Percentiles rank a stretch among this genome's conserved stretches.
phyloP scores from a whole-genome alignment of 192 early-diverging fungal species.

The Anaeromyces robustus region DNA sequence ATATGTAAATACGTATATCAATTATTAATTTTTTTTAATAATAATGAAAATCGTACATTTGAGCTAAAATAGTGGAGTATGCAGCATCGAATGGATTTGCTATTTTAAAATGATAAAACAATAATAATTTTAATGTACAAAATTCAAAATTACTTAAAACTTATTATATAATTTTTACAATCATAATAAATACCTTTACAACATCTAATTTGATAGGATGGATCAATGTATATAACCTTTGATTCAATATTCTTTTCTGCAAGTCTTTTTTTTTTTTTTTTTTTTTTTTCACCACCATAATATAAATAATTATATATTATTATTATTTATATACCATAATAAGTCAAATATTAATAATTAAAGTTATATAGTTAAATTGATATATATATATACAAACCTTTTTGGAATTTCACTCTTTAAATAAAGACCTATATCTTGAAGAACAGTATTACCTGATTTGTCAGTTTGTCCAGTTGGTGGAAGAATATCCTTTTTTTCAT shows the following conservation, averaged over 20 bases:
- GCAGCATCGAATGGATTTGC: slow-evolving; percentile 12
- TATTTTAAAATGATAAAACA: too few species aligned
- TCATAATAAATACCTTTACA: background rate
- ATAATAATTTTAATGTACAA: too few species aligned
- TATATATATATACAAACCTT: too few species aligned
- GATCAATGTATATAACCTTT: slow-evolving; percentile 19
- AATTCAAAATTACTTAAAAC: too few species aligned
- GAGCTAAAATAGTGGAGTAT: slow-evolving; percentile 11
- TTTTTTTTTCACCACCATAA: too few species aligned
- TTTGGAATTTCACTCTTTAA: slow-evolving; percentile 9
- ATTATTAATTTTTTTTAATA: too few species aligned
- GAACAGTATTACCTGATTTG: slow-evolving; percentile 11
- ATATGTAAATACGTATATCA: too few species aligned
- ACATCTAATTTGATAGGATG: slow-evolving; percentile 7
- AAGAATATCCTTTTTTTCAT: background rate
- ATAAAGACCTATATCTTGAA: slow-evolving; percentile 12
- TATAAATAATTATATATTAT: too few species aligned
- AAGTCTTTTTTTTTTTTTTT: slow-evolving; percentile 2
- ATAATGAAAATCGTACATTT: slow-evolving; percentile 3
- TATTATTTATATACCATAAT: too few species aligned
- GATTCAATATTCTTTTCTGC: background rate
- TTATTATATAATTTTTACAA: too few species aligned
- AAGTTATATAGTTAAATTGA: too few species aligned
- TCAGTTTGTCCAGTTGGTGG: slow-evolving; percentile 4
- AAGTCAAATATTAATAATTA: too few species aligned